These are phyloP conservation scores for Fusarium kyushuense DNA, from an alignment of 2,329 filamentous ascomycete genomes.

Conservation along the genomic window DNA sequence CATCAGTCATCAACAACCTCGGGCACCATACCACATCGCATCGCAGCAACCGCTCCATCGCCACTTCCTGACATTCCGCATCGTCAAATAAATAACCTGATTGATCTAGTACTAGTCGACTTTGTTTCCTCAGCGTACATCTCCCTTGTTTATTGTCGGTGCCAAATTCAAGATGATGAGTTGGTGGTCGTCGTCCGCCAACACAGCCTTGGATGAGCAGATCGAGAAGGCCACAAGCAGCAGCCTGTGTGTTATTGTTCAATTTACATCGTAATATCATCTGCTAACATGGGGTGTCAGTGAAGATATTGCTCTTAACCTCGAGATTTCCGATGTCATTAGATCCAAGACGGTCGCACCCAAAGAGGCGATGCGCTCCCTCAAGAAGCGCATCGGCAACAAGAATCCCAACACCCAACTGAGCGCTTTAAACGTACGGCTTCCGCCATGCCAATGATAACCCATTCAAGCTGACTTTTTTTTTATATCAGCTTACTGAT, in stretches of 20 bases:
- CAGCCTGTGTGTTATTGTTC: constrained; percentile 75
- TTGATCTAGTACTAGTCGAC: background rate
- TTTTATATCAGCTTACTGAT: constrained; percentile 85
- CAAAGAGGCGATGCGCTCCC: constrained; percentile 96
- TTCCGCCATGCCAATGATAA: background rate
- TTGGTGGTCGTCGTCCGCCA: constrained; percentile 94
- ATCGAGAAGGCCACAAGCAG: constrained; percentile 94
- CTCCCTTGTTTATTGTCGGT: constrained; percentile 17
- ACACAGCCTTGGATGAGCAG: constrained; percentile 94
- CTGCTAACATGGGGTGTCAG: constrained; percentile 58
- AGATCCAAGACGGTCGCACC: constrained; percentile 97
- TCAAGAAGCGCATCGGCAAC: constrained; percentile 94
- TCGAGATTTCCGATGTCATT: constrained; percentile 98
- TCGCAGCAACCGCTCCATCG: constrained; percentile 24
- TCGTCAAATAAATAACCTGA: constrained; percentile 1
- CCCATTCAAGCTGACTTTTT: constrained; percentile 29
- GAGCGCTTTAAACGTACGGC: constrained; percentile 85
- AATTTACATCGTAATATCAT: constrained; percentile 30
- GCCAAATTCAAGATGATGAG: constrained; percentile 74
- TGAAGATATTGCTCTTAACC: constrained; percentile 95
- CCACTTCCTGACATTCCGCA: constrained; percentile 9
- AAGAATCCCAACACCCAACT: constrained; percentile 98
- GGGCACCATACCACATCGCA: background rate
- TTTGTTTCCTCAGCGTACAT: background rate
- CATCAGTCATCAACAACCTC: constrained; percentile 37